Evolutionary conservation across 495 filamentous ascomycete species (phyloP), one percentile per base, ranked within the genome.

Genomic region (Venustampulla echinocandica): DNA sequence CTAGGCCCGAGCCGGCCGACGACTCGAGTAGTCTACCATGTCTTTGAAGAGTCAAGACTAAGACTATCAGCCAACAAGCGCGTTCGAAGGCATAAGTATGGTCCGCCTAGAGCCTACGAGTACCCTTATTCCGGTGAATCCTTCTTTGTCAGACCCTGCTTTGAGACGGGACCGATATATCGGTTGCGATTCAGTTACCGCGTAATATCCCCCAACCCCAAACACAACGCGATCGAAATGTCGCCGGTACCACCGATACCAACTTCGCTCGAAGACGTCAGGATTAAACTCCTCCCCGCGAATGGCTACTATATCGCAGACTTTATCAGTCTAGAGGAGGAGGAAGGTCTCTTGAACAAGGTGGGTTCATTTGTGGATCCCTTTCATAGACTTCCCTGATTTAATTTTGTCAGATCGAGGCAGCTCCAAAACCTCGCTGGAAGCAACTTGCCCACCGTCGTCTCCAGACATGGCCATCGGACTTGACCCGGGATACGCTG

Each of bases 401-500:
- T 38, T 42, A 50, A 46, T 40, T 15, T 21, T 21, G 27, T 38
- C 54, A 75, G 69, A 71, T 79, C 47, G 56, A 67, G 41, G 63
- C 68, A 18, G 83, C 77, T 0, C 84, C 87, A 24, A 79, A 80
- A 25, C 84, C 87, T 30, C 76, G 79, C 59, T 98, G 92, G 92
- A 86, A 84, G 22, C 71, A 81, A 15, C 80, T 98, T 38, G 76
- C 81, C 5, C 87, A 85, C 58, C 86, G 92, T 37, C 80, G 92
- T 33, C 79, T 98, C 1, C 92, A 96, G 70, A 85, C 87, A 0
- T 86, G 87, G 74, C 92, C 92, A 0, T 88, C 85, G 1, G 73
- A 85, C 23, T 77, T 97, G 0, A 64, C 73, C 13, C 77, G 17
- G 15, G 73, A 38, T 60, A 81, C 80, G 1, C 74, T 97, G n/a